Base-by-base conservation (phyloP, 306 rosid genomes). In the Corylus avellana region DNA sequence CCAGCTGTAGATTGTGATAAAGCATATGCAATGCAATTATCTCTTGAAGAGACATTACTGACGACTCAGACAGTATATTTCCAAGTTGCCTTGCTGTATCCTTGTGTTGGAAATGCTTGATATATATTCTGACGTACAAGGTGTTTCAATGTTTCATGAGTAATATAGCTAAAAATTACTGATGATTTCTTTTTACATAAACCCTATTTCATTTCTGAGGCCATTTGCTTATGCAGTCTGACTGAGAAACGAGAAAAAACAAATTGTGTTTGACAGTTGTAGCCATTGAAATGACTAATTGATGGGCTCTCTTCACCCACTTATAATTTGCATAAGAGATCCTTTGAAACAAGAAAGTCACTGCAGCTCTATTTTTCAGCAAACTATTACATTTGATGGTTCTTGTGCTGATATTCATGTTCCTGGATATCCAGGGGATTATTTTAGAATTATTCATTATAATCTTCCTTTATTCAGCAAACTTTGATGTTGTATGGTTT, bases 1-100 rank as follows among this genome's bases (percentile, higher is more conserved):
- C 99, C 99, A 69, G 96, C 99, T 76, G 99, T 96, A 51, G 99
- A 96, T 86, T 90, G 96, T 89, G 99, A 96, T 86, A 96, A 96
- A 90, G 97, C 99, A 56, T 96, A 91, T 53, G 98, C 99, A 59
- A 88, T 91, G 93, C 99, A 96, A 90, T 72, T 93, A 72, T 89
- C 93, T 83, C 98, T 92, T 67, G 99, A 96, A 79, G 99, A 96
- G 84, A 87, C 99, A 57, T 83, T 96, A 82, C 77, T 96, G 79
- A 90, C 98, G 44, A 96, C 93, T 79, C 98, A 84, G 88, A 93
- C 96, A 49, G 94, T 91, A 82, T 96, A 91, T 85, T 96, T 96
- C 89, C 99, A 96, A 90, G 98, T 91, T 81, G 99, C 97, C 70
- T 88, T 96, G 88, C 85, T 93, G 99, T 96, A 96, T 96, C 99